Conservation (phyloP, 2,329 filamentous ascomycete species). For the Ascosphaera apis region DNA sequence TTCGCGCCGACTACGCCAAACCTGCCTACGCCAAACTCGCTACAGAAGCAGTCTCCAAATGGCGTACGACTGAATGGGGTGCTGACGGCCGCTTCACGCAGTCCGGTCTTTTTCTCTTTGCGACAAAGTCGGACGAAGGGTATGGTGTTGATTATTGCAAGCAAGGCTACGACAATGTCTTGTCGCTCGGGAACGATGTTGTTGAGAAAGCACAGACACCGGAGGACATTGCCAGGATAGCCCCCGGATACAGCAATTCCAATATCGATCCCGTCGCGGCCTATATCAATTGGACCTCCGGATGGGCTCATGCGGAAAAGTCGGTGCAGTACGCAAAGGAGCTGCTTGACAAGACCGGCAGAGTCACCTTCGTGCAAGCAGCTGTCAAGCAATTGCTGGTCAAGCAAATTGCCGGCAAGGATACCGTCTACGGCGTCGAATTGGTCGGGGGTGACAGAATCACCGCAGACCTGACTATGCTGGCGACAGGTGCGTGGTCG, state of each 20-base stretch:
- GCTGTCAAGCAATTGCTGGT: conserved; percentile 16
- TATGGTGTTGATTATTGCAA: conserved; percentile 14
- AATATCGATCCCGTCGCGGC: conserved; percentile 14
- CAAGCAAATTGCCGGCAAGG: conserved; percentile 5
- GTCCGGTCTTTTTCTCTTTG: conserved; percentile 20
- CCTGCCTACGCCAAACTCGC: conserved; percentile 54
- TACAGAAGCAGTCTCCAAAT: conserved; percentile 46
- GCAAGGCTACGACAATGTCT: conserved; percentile 20
- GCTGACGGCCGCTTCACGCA: conserved; percentile 21
- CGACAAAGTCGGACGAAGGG: conserved; percentile 11
- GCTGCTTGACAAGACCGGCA: conserved; percentile 14
- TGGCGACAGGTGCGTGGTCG: conserved; percentile 79
- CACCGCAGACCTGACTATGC: conserved; percentile 47
- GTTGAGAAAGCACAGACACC: conserved; percentile 14
- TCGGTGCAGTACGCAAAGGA: conserved; percentile 17
- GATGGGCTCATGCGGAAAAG: conserved; percentile 22
- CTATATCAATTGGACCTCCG: conserved; percentile 24
- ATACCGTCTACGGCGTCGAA: conserved; percentile 22
- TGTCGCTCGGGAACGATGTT: conserved; percentile 10
- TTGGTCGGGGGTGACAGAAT: conserved; percentile 24
- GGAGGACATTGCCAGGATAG: conserved; percentile 13
- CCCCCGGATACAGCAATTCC: conserved; percentile 14
- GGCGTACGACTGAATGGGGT: conserved; percentile 26
- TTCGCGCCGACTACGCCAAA: conserved; percentile 60
- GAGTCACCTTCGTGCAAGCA: conserved; percentile 15